Percentiles rank a stretch among this genome's conserved stretches.
Conservation (phyloP, 1,284 basidiomycete genomes). For the Somion occarium region DNA sequence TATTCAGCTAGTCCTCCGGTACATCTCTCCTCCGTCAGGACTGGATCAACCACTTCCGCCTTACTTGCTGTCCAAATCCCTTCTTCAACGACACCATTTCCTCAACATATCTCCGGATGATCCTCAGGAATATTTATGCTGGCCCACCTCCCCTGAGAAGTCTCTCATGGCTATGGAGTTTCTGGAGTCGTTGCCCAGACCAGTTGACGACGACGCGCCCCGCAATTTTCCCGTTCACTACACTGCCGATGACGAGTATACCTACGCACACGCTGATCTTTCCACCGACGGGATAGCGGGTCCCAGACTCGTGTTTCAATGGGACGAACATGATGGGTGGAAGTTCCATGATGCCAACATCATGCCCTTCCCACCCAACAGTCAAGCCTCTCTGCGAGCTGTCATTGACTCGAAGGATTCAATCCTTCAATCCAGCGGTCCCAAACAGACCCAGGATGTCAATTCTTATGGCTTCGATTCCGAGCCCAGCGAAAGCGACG, state of each 20-base stretch:
- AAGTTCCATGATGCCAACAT: conserved; percentile 62
- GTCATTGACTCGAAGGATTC: conserved; percentile 14
- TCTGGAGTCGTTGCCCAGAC: conserved; percentile 39
- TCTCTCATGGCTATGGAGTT: conserved; percentile 32
- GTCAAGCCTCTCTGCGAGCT: conserved; percentile 38
- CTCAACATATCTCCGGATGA: conserved; percentile 48
- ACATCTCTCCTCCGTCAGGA: conserved; percentile 50
- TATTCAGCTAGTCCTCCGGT: conserved; percentile 47
- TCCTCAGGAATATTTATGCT: conserved; percentile 55
- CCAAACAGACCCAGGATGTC: conserved; percentile 4
- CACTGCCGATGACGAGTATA: conserved; percentile 51
- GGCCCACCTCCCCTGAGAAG: conserved; percentile 45
- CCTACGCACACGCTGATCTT: conserved; percentile 60
- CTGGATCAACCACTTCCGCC: conserved; percentile 47
- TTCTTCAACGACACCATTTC: conserved; percentile 64
- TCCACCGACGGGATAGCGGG: conserved; percentile 30
- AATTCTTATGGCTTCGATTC: conserved; percentile 20
- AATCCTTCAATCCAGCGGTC: not conserved
- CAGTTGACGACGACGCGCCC: conserved; percentile 32
- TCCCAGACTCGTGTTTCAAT: conserved; percentile 63
- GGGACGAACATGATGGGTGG: conserved; percentile 55
- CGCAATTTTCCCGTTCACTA: conserved; percentile 43
- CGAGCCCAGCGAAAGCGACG: conserved; percentile 32
- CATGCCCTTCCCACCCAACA: conserved; percentile 68
- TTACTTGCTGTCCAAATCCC: conserved; percentile 53